phyloP scores from a whole-genome alignment of 352 stramenopile genomes.

The Thraustochytrium sp. region DNA sequence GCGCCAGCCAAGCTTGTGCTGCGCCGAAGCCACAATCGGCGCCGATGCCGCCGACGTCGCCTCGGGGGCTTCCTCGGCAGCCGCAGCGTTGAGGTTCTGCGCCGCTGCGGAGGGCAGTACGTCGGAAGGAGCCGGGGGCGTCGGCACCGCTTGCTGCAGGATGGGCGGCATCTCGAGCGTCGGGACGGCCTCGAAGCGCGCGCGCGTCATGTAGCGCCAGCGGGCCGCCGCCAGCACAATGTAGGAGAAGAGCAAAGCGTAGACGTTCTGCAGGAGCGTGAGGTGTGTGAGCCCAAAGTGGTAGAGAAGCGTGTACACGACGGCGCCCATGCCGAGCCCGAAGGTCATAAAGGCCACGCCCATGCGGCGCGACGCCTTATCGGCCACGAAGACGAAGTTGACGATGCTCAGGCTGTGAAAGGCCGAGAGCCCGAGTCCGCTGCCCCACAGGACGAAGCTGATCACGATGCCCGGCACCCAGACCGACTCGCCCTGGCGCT shows the following conservation, averaged over 20 bases:
- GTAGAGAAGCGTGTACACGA: not conserved
- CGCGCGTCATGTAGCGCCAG: too few relatives aligned
- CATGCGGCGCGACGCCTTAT: not conserved
- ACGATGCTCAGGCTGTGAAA: not conserved
- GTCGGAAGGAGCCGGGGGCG: too few relatives aligned
- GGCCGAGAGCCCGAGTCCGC: not conserved
- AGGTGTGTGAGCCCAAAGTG: not conserved
- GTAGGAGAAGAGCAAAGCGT: not conserved
- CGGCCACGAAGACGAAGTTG: not conserved
- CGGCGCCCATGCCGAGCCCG: not conserved
- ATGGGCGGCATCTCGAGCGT: too few relatives aligned
- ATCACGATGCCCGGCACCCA: not conserved
- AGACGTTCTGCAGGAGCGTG: not conserved
- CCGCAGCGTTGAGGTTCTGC: too few relatives aligned
- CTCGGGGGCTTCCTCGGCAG: too few relatives aligned
- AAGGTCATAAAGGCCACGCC: not conserved
- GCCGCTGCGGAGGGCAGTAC: too few relatives aligned
- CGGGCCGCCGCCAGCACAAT: too few relatives aligned
- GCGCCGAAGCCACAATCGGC: too few relatives aligned
- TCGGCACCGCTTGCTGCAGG: too few relatives aligned
- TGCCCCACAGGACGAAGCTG: not conserved
- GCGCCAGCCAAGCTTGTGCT: too few relatives aligned
- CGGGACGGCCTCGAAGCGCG: not conserved
- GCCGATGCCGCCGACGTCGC: too few relatives aligned
- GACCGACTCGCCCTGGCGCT: not conserved